Evolutionary conservation across 2,329 filamentous ascomycete species (phyloP), one percentile per base, ranked within the genome.

Genomic region (Acrocalymma vagum): DNA sequence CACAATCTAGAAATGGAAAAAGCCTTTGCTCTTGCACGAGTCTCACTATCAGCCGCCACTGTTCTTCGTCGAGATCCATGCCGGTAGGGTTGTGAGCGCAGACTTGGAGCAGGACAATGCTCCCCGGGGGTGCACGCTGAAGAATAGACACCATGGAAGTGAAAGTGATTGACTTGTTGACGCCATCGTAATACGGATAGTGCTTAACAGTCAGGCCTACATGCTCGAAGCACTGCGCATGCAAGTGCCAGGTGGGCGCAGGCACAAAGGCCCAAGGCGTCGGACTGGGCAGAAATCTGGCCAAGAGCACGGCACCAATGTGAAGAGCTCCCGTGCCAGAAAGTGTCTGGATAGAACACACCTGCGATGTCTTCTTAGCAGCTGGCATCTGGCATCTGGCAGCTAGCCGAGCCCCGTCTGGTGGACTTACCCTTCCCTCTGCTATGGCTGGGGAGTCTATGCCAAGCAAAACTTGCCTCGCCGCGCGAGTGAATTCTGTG

Each of bases 71-170:
- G 6, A 92, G 92, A 73, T 99, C 94, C 51, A 99, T 92, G 43
- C 94, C 94, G 1, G 94, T 99, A 23, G 94, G 94, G 78, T 99
- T 99, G 79, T 99, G 94, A 24, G 94, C 94, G 71, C 94, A 99
- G 51, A 91, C 89, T 74, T 97, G 94, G 25, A 97, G 83, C 29
- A 97, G 81, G 70, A 99, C 86, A 70, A 99, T 84, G 67, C 89
- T 93, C 57, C 85, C 84, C 36, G 88, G 79, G 3, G 90, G 86
- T 6, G 93, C 92, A 47, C 50, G 58, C 47, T 82, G 72, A 35
- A 97, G 77, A 22, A 87, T 74, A 32, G 76, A 70, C 69, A 90
- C 84, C 87, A 97, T 92, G 74, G 91, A 93, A 45, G 88, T 84
- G 64, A 96, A 92, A 74, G 97, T 91, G 36, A 99, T 85, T 32